phyloP scores from a whole-genome alignment of 768 basidiomycete genomes.

The Kwoniella europaea region DNA sequence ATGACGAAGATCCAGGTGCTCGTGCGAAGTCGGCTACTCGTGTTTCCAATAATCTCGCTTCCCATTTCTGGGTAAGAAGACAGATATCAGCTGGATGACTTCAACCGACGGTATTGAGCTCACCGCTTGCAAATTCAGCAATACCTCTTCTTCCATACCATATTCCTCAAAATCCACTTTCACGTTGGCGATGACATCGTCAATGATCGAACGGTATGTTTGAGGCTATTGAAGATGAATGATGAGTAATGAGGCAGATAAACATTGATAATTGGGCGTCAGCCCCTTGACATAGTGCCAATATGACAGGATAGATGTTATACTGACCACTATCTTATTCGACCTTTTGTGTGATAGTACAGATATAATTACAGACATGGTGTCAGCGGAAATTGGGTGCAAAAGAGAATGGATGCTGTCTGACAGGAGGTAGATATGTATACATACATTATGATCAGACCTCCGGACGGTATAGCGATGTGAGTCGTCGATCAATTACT shows the following conservation, averaged over 20 bases:
- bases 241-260: slow-evolving; percentile 30
- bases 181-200: slow-evolving; percentile 87
- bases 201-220: slow-evolving; percentile 92
- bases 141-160: slow-evolving; percentile 87
- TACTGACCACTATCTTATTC: slow-evolving; percentile 94
- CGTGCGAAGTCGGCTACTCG: slow-evolving; percentile 86
- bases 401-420: background rate
- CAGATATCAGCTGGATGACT: no score
- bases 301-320: slow-evolving; percentile 61
- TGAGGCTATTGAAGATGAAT: slow-evolving; percentile 71
- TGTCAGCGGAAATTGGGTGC: slow-evolving; percentile 1
- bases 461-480: background rate
- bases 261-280: background rate
- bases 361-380: background rate
- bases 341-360: slow-evolving; percentile 67
- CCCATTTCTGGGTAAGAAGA: slow-evolving; percentile 79
- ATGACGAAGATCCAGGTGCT: slow-evolving; percentile 66
- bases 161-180: slow-evolving; percentile 96
- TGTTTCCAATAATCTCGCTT: slow-evolving; percentile 88
- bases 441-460: background rate
- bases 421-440: background rate
- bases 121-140: slow-evolving; percentile 86
- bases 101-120: slow-evolving; percentile 56
- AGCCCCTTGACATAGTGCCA: slow-evolving; percentile 55
- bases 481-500: background rate